Percentiles rank a stretch among this genome's conserved stretches.
phyloP scores from a whole-genome alignment of 2,329 filamentous ascomycete species.

The Diaporthe citri region DNA sequence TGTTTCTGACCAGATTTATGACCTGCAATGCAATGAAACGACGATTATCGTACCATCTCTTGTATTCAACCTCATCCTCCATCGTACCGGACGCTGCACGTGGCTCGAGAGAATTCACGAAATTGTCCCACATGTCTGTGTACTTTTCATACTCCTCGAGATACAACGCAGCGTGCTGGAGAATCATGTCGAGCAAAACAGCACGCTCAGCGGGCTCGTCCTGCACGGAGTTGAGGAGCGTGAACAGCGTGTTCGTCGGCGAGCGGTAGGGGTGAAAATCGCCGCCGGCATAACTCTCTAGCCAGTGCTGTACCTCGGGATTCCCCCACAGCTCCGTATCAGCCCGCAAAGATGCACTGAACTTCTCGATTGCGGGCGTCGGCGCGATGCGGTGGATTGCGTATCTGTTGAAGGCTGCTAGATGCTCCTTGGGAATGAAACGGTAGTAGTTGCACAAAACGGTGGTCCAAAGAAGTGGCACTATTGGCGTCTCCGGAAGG shows the following conservation, averaged over 20 bases:
- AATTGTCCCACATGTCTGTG: not conserved
- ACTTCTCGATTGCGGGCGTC: not conserved
- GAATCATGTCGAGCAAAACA: not conserved
- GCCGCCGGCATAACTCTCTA: not conserved
- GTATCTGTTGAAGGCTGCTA: slow-evolving; percentile 20
- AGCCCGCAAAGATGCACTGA: slow-evolving; percentile 8
- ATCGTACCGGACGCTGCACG: not conserved
- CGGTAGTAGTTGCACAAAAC: not conserved
- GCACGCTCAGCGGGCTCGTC: not conserved
- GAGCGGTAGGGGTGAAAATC: too few relatives aligned
- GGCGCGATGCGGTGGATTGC: slow-evolving; percentile 16
- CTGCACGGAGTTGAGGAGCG: not conserved
- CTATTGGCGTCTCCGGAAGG: slow-evolving; percentile 6
- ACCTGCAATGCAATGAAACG: not conserved
- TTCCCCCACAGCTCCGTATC: not conserved
- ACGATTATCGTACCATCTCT: not conserved
- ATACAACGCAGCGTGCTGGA: slow-evolving; percentile 20
- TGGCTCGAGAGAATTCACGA: not conserved
- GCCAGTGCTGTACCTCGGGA: slow-evolving; percentile 27
- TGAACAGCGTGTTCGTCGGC: not conserved
- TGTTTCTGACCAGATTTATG: not conserved
- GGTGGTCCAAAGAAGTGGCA: not conserved
- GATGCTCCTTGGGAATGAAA: not conserved
- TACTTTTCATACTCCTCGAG: slow-evolving; percentile 19
- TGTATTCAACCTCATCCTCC: not conserved